Conservation (phyloP, 306 rosid species). For the Alnus rubra region DNA sequence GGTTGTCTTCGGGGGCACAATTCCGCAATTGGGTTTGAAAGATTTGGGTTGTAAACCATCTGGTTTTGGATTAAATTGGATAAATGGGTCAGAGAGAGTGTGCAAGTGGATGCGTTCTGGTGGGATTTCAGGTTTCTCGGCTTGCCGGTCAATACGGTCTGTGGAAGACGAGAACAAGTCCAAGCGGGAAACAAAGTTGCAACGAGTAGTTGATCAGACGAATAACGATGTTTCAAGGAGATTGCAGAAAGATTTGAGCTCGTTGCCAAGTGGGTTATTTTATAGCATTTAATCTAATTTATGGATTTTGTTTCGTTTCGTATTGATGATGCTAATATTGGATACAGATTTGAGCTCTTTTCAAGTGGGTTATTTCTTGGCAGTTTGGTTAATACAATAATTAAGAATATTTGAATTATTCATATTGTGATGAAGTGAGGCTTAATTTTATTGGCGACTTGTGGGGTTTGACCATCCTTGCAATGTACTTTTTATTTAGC, state of each 20-base stretch:
- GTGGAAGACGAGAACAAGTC: slow-evolving; percentile 23
- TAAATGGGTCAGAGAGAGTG: slow-evolving; percentile 28
- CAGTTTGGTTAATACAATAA: background rate
- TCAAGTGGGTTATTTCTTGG: background rate
- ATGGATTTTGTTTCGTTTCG: slow-evolving; percentile 14
- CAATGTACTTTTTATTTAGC: background rate
- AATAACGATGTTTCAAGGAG: slow-evolving; percentile 36
- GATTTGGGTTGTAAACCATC: slow-evolving; percentile 15
- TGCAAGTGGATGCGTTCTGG: slow-evolving; percentile 25
- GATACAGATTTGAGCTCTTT: background rate
- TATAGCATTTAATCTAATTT: slow-evolving; percentile 10
- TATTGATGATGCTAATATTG: slow-evolving; percentile 4
- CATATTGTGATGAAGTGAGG: background rate
- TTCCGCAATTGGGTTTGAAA: slow-evolving; percentile 30
- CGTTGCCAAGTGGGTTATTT: slow-evolving; percentile 47
- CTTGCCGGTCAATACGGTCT: slow-evolving; percentile 9
- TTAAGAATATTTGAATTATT: background rate
- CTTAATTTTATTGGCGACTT: background rate
- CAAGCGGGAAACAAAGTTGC: slow-evolving; percentile 28
- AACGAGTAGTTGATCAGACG: slow-evolving; percentile 34
- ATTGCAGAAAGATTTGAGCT: slow-evolving; percentile 40
- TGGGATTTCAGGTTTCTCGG: slow-evolving; percentile 20
- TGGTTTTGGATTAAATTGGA: slow-evolving; percentile 17
- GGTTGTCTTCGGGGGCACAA: slow-evolving; percentile 22
- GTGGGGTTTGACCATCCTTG: background rate